Evolutionary conservation across 805 yeast species (phyloP), one percentile per base, ranked within the genome.

Genomic region (Pichia heedii): DNA sequence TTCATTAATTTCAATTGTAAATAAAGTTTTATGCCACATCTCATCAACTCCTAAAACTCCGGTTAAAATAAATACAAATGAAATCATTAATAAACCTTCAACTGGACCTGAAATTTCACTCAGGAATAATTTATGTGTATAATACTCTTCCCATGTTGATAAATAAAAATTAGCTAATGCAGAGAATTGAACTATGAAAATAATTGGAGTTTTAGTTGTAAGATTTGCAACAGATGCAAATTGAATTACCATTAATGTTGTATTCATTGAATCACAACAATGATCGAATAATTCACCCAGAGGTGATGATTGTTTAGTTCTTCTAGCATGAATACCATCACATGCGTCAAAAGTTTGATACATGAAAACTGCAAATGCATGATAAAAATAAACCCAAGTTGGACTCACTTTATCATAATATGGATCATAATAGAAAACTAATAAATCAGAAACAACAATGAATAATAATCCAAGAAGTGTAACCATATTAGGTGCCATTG

Each of bases 271-370:
- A 57, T 76, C 81, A 40, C 75, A 70, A 45, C 96, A 88, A 57
- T 89, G 97, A 57, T 89, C 97, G 58, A 90, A 90, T 45, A 89
- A 69, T 60, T 89, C 97, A 29, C 97, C 97, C 54, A 89, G 67
- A 1, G 97, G 97, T 3, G 96, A 93, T 49, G 86, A 76, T 62
- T 87, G 94, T n/a, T 94, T 95, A 1, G 96, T 89, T 56, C 90
- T 77, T 58, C 97, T 78, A 21, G 97, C 97, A 61, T 89, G 97
- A 50, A 84, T 75, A 5, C 97, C 97, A 62, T 89, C 97, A 62
- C 96, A 84, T 0, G 96, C 96, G 62, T 89, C 97, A 61, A 89
- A 87, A 0, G 97, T 89, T 61, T 89, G 97, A 62, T 89, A 89
- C 73, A 88, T 67, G 58, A 89, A 88, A 51, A 89, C 65, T 6